Percentiles rank a stretch among this genome's conserved stretches.
phyloP scores from a whole-genome alignment of 805 yeast genomes.

The Pichia insulana region DNA sequence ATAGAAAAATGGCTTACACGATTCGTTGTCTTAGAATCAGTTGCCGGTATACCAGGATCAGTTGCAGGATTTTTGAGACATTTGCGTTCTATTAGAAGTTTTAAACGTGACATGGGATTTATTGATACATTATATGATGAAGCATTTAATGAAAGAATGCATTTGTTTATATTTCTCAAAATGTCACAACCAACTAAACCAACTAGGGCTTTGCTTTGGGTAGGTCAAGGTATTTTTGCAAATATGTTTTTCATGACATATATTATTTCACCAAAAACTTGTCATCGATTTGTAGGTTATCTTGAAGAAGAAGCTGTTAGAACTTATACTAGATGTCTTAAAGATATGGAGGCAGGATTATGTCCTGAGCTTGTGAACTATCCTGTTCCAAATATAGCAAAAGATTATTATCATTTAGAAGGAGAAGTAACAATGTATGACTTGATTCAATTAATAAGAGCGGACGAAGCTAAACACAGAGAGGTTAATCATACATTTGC shows the following conservation, averaged over 20 bases:
- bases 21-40: conserved; percentile 54
- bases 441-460: conserved; percentile 52
- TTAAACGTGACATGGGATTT: conserved; percentile 66
- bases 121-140: conserved; percentile 65
- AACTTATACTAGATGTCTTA: conserved; percentile 55
- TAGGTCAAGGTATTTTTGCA: conserved; percentile 66
- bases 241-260: conserved; percentile 55
- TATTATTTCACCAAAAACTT: conserved; percentile 49
- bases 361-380: conserved; percentile 39
- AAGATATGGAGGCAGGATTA: conserved; percentile 42
- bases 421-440: conserved; percentile 48
- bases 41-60: conserved; percentile 79
- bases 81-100: conserved; percentile 50
- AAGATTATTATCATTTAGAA: conserved; percentile 52
- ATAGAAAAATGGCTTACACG: conserved; percentile 56
- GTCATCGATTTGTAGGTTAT: conserved; percentile 73
- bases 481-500: conserved; percentile 76
- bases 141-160: conserved; percentile 75
- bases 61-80: conserved; percentile 68
- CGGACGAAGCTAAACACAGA: conserved; percentile 73
- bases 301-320: conserved; percentile 69
- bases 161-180: conserved; percentile 57
- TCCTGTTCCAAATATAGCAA: conserved; percentile 50
- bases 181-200: conserved; percentile 55
- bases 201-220: conserved; percentile 44